Evolutionary conservation across 2,329 filamentous ascomycete species (phyloP), one percentile per base, ranked within the genome.

Genomic region (Tolypocladium guangdongense): DNA sequence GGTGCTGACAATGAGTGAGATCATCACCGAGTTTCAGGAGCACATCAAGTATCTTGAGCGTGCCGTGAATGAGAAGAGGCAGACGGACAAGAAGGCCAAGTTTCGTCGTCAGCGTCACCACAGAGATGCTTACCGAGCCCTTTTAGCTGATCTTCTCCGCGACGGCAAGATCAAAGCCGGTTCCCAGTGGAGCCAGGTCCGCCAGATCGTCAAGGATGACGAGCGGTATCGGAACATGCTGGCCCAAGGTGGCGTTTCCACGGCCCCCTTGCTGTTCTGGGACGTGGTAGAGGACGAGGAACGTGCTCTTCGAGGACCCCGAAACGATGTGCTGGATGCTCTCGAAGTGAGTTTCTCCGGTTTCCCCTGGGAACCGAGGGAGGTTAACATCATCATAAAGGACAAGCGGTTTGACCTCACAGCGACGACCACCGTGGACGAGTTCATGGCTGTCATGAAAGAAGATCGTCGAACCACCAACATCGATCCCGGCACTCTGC

Each of bases 231-330:
- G 77, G 61, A 84, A 83, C 58, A 90, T 96, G 77, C 80, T 91
- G 55, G 91, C 90, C 51, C 89, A 95, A 65, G 72, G 81, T 55
- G 91, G 92, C 12, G 30, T 47, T 53, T 96, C 91, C 5, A 87
- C 83, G 5, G 89, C 93, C 16, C 78, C 96, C 59, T 90, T 97
- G 63, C 76, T 99, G 7, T 97, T 99, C 74, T 96, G 92, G 90
- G 93, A 99, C 67, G 76, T 91, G 49, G 79, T 97, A 30, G 93
- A 97, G 67, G 90, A 96, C 67, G 90, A 97, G 68, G 92, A 99
- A 65, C 83, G 88, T 54, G 84, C 86, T n/a, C 75, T 96, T 49
- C 86, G 91, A 56, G 84, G 82, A 50, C 85, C 86, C 49, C 80
- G 89, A 56, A 95, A 93, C 65, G 84, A 90, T 64, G 87, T 95